These are phyloP conservation scores for Calonectria naviculata DNA, from an alignment of 2,329 filamentous ascomycete genomes.

Conservation along the genomic window DNA sequence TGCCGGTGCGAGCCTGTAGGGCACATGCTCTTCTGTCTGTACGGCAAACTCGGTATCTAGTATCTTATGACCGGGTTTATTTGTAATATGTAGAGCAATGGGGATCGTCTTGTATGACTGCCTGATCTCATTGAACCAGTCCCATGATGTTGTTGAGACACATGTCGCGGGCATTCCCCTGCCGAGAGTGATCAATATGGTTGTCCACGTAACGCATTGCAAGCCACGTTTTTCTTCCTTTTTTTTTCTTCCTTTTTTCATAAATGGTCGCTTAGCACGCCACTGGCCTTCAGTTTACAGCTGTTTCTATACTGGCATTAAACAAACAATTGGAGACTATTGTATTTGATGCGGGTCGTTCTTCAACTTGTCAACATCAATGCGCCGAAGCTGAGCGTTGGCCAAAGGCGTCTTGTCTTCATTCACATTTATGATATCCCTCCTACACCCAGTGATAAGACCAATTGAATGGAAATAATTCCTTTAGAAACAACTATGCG, in stretches of 20 bases:
- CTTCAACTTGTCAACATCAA: background rate
- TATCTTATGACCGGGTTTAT: background rate
- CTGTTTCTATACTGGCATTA: background rate
- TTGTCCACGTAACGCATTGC: conserved; percentile 10
- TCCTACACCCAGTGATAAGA: background rate
- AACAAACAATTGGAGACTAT: background rate
- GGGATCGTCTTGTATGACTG: background rate
- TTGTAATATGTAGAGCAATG: background rate
- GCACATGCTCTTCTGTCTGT: background rate
- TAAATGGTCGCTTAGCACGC: background rate
- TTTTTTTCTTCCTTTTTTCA: too few relatives aligned
- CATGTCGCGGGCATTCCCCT: background rate
- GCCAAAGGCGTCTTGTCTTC: background rate
- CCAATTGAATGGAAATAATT: background rate
- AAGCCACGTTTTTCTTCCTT: background rate
- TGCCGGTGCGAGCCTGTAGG: background rate
- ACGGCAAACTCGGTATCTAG: background rate
- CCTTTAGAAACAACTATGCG: background rate
- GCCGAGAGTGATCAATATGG: background rate
- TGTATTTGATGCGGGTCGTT: background rate
- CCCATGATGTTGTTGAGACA: background rate
- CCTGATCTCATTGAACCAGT: background rate
- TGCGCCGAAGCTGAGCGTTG: background rate
- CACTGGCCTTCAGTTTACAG: background rate
- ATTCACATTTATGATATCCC: too few relatives aligned